phyloP scores from a whole-genome alignment of 2,329 filamentous ascomycete species.

The Aspergillus neotritici region DNA sequence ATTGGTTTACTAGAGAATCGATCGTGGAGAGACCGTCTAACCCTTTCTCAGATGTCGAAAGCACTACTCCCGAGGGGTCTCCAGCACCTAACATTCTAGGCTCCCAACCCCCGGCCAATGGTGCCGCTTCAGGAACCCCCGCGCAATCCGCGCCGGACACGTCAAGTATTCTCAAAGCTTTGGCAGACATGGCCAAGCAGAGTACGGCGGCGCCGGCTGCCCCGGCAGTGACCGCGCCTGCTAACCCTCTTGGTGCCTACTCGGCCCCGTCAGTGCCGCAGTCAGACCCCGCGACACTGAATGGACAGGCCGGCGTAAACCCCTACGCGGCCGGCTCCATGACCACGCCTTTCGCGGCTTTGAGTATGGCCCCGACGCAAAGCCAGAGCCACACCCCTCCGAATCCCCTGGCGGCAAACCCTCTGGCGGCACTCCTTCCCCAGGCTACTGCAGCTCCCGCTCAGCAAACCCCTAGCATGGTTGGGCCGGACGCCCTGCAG shows the following conservation, averaged over 20 bases:
- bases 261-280: constrained; percentile 24
- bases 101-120: constrained; percentile 21
- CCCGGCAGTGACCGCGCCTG: constrained; percentile 31
- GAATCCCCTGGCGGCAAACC: constrained; percentile 39
- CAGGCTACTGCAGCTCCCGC: constrained; percentile 30
- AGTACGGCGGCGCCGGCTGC: constrained; percentile 51
- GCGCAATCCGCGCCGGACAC: constrained; percentile 48
- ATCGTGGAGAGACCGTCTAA: constrained; percentile 20
- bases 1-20: neutral
- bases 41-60: constrained; percentile 50
- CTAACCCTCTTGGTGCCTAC: constrained; percentile 44
- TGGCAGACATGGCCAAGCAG: constrained; percentile 75
- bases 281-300: constrained; percentile 40
- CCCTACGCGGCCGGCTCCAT: constrained; percentile 43
- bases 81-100: constrained; percentile 36
- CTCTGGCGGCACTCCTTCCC: constrained; percentile 40
- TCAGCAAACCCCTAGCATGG: constrained; percentile 19
- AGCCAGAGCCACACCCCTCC: constrained; percentile 37
- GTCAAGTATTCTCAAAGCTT: constrained; percentile 66
- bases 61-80: constrained; percentile 62
- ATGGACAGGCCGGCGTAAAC: constrained; percentile 56
- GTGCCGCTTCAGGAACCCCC: constrained; percentile 16
- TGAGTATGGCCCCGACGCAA: constrained; percentile 39
- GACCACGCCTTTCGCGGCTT: constrained; percentile 45
- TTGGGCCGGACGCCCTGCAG: constrained; percentile 51